Base-by-base conservation (phyloP, 2,329 filamentous ascomycete genomes). In the Trichophyton schoenleinii region DNA sequence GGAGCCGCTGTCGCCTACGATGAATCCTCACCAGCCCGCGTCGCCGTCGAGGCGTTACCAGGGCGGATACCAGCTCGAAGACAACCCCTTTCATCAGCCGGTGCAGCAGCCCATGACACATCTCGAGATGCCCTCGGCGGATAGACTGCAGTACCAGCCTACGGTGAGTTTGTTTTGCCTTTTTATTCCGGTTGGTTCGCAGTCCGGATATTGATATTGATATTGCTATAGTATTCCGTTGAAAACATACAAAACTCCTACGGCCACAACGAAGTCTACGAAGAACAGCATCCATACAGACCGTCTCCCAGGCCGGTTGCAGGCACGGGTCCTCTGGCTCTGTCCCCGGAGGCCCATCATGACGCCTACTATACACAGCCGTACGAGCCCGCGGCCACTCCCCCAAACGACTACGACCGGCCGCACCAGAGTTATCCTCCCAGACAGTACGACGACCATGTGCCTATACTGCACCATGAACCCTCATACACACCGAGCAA, bases 341-440 rank as follows among this genome's bases (percentile, higher is more conserved):
- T 96, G 63, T 85, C 90, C 69, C 91, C 92, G 8, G 86, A 95
- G 72, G 85, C 86, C 62, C 90, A 96, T 69, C 89, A 94, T 71
- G 89, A 96, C 73, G 83, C 84, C 61, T 96, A 96, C 77, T 92
- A 88, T 73, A 89, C 86, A 67, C 84, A 87, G 66, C 87, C 89
- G 0, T 95, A 95, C 73, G 83, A 91, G 66, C 88, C 89, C 11
- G 78, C 82, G 8, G 80, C 80, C 3, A 70, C 71, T 0, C 72
- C 72, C 0, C 77, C 83, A 42, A 83, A 86, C 22, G 79, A 81
- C 63, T 79, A 80, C 64, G 81, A 84, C 55, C 67, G 80, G 38
- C 74, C 74, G 13, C 81, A 83, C 25, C 85, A 86, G 66, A 77
- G 77, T 18, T 73, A 74, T 22, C 74, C 76, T 60, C 70, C 81